Base-by-base conservation (phyloP, 148 eudicot genomes). In the Gaultheria prostrata region DNA sequence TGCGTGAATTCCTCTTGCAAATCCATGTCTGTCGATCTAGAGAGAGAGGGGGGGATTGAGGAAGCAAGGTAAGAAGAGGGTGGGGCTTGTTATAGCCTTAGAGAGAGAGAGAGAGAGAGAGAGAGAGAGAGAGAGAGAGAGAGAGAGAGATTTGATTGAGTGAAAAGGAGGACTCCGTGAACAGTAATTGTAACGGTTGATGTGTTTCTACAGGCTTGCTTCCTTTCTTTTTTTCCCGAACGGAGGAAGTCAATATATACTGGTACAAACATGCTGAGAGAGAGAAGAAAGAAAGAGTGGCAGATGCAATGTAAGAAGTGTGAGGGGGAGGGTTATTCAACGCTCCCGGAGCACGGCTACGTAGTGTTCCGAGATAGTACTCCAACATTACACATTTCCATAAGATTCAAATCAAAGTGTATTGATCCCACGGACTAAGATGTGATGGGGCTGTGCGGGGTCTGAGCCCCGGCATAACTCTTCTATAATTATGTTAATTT, bases 81-180 rank as follows among this genome's bases (percentile, higher is more conserved):
- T 32, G 14, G 63, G 78, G 33, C 48, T 46, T 83, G 43, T 56
- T 73, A 80, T 61, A 78, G n/a, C n/a, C n/a, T n/a, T n/a, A n/a
- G n/a, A n/a, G 51, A 48, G 0, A 10, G 51, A 48, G 51, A 61
- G 43, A 46, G 61, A 32, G 51, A 54, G 75, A 48, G 84, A 50
- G 53, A 76, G 65, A 65, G 57, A 39, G 80, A 75, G 78, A 10
- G 46, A 56, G 78, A 33, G n/a, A 43, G 81, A 76, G 75, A 10
- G 46, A 49, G 78, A 21, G 18, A 17, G 50, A 21, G 14, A 18
- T 21, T 69, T 46, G 75, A 48, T 69, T 49, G 13, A 30, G 53
- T 65, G 30, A 69, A 51, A 82, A 43, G 78, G 81, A 49, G 77
- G 59, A 46, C 21, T 43, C 83, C 81, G 89, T 85, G 87, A 85